Percentiles rank a stretch among this genome's conserved stretches.
phyloP scores from a whole-genome alignment of 2,329 filamentous ascomycete genomes.

The Colletotrichum sp. region DNA sequence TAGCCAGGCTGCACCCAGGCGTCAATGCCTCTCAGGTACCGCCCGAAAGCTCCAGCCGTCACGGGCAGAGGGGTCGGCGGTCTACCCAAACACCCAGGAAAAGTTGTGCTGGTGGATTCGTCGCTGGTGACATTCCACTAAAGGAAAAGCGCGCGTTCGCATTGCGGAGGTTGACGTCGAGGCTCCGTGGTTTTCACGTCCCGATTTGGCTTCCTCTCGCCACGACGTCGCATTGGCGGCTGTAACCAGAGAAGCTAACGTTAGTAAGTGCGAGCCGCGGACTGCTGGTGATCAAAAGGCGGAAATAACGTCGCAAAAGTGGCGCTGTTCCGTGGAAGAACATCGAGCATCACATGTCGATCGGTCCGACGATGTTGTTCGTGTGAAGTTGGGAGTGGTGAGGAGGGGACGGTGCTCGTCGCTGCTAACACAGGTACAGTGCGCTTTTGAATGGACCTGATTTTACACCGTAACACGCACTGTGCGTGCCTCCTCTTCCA shows the following conservation, averaged over 20 bases:
- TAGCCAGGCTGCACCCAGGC: not conserved
- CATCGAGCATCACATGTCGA: not conserved
- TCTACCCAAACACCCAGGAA: not conserved
- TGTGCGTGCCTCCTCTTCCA: not conserved
- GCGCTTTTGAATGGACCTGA: too few relatives aligned
- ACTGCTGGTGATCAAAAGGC: not conserved
- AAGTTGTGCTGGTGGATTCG: not conserved
- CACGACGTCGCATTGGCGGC: constrained; percentile 4
- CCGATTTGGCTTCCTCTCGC: constrained; percentile 14
- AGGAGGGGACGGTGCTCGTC: not conserved
- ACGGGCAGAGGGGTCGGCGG: not conserved
- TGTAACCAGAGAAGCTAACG: not conserved
- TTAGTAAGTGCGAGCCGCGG: not conserved
- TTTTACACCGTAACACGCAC: fast-evolving
- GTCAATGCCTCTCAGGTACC: not conserved
- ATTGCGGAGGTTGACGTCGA: constrained; percentile 12
- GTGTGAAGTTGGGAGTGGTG: not conserved
- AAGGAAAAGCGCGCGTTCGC: not conserved
- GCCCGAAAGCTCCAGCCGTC: not conserved
- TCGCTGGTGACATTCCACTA: constrained; percentile 2
- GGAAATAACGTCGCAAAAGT: not conserved
- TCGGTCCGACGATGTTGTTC: not conserved
- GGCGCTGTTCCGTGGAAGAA: not conserved
- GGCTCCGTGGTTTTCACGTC: constrained; percentile 21
- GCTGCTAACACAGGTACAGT: not conserved